Evolutionary conservation across 148 eudicot genomes (phyloP), one percentile per base, ranked within the genome.

Genomic region (Suaeda aralocaspica): DNA sequence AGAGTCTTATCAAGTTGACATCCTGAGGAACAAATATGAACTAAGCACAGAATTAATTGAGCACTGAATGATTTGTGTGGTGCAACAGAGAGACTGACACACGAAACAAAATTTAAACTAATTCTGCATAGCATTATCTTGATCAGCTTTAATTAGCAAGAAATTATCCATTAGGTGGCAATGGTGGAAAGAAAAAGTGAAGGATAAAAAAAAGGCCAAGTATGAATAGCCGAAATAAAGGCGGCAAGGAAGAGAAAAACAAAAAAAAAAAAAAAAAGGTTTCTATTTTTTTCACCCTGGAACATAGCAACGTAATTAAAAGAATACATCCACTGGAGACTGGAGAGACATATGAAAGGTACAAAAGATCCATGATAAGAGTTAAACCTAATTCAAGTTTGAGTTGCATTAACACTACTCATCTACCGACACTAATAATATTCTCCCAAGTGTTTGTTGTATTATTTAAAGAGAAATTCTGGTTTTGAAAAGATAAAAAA

Each of bases 91-190:
- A 62, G 28, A 62, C 16, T 11, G 19, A 22, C 28, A 60, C 0
- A 33, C 64, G 10, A 36, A 6, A n/a, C n/a, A n/a, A 36, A 13
- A 6, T 2, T 60, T 9, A 62, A 62, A 39, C 45, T 10, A 21
- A n/a, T n/a, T n/a, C 18, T 62, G 29, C 9, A 21, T 9, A 36
- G 48, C 48, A 39, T 62, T 19, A 39, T 39, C 10, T 34, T 22
- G 31, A 70, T 41, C 60, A 22, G 33, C 68, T 34, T 50, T 36
- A 10, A 61, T 34, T 16, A 62, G 59, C 24, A 34, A 62, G 30
- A 26, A 29, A 33, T 4, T 11, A 49, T n/a, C 4, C 44, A 49
- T 49, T 50, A 50, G 9, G 31, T 49, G 39, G 28, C 70, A 30
- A 4, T 12, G 28, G 59, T 51, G n/a, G n/a, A n/a, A 6, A n/a